Conservation (phyloP, 768 basidiomycete species). For the Trametes villosa region DNA sequence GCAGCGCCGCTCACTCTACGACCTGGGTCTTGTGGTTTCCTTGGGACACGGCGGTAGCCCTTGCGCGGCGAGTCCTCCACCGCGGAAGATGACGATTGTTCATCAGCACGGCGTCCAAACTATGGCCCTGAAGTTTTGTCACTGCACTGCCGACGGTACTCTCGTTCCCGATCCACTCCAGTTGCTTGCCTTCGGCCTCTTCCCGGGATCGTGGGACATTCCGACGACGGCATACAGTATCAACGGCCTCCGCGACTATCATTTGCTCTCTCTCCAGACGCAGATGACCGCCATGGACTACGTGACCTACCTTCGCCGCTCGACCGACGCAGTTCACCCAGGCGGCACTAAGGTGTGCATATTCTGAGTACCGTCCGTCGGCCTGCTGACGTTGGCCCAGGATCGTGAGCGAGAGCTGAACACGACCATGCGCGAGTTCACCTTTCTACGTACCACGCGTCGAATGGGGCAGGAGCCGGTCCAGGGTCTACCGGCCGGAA, state of each 20-base stretch:
- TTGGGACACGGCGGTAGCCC: background rate
- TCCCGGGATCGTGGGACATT: background rate
- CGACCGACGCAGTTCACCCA: background rate
- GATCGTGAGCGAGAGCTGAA: slow-evolving; percentile 9
- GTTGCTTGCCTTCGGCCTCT: background rate
- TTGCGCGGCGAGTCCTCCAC: background rate
- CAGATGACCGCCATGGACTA: slow-evolving; percentile 2
- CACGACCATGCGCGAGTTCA: slow-evolving; percentile 4
- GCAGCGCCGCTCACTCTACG: background rate
- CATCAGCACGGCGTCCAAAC: background rate
- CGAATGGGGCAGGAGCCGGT: background rate
- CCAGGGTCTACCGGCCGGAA: slow-evolving; percentile 2
- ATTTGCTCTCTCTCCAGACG: background rate
- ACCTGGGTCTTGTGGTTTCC: slow-evolving; percentile 1
- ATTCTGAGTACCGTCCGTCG: background rate
- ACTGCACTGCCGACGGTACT: background rate
- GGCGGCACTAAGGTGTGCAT: background rate
- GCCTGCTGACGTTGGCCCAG: background rate
- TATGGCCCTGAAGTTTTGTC: background rate
- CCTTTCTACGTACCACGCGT: background rate
- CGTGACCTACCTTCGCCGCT: background rate
- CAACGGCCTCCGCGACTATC: slow-evolving; percentile 1
- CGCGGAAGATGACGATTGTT: background rate
- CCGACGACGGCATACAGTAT: background rate
- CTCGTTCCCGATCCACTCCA: background rate